Evolutionary conservation across 768 basidiomycete species (phyloP), one percentile per base, ranked within the genome.

Genomic region (Trametes coccinea): DNA sequence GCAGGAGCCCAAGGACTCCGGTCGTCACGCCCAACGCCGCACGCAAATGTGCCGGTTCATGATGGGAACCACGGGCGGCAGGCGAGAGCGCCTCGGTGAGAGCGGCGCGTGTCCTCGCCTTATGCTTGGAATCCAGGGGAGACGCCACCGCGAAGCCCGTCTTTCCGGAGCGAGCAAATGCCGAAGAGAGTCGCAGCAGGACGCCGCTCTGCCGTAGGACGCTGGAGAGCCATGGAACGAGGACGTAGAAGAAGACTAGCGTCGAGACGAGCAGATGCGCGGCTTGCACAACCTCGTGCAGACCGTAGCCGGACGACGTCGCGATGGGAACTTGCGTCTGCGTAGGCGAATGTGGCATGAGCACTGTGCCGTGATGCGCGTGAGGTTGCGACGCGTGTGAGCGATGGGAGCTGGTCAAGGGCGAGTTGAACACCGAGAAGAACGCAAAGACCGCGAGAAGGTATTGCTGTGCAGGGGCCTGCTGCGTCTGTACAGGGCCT

Each of bases 381-480:
- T 72, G 71, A 3, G 72, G 22, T 27, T 61, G 61, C 13, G 63
- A 10, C 16, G 53, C 27, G 9, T 71, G 68, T 31, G 71, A 65
- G 5, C 76, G 72, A 0, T 64, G 9, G 75, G 73, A 73, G 0
- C 82, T 78, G 0, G 86, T 80, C 16, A 90, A 72, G 2, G 89
- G 86, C 0, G 87, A 89, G 67, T 90, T 92, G 78, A 92, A 90
- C 75, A 93, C 89, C 0, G 90, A 92, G 76, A 94, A 92, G 56
- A 93, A 79, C 0, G 90, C 89, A 67, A 93, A 93, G 30, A 85
- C 85, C 30, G 90, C 91, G 49, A 94, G 84, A 53, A 93, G 85
- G 72, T 89, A 92, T 63, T 92, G 90, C 45, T 73, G 79, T 2
- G 76, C 48, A 2, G 67, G 59, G 29, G 63, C 60, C 41, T 64